These are phyloP conservation scores for Plectosphaerella plurivora DNA, from an alignment of 2,329 filamentous ascomycete genomes.

Conservation along the genomic window DNA sequence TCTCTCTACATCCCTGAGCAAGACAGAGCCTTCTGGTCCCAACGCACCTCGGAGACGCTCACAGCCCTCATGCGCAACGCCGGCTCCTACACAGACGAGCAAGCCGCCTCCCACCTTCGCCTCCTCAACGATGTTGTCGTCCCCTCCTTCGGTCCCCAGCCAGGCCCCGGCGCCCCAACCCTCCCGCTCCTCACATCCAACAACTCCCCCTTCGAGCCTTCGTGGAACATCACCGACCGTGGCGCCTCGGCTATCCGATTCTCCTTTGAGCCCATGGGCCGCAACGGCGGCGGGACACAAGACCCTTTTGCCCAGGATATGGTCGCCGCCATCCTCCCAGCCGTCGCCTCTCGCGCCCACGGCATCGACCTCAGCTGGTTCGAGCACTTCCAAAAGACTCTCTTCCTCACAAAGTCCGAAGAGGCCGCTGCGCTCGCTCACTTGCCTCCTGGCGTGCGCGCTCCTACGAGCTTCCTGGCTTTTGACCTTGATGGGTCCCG, in stretches of 20 bases:
- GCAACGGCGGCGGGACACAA: constrained; percentile 5
- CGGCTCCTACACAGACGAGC: constrained; percentile 10
- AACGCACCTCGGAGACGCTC: constrained; percentile 9
- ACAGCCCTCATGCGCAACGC: constrained; percentile 9
- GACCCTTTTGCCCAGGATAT: constrained; percentile 12
- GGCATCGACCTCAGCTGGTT: constrained; percentile 14
- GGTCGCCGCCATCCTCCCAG: constrained; percentile 8
- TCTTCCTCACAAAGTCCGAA: constrained; percentile 15
- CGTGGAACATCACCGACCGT: constrained; percentile 11
- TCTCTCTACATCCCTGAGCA: constrained; percentile 7
- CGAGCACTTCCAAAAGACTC: constrained; percentile 13
- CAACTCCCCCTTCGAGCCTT: constrained; percentile 11
- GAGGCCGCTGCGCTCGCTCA: constrained; percentile 5
- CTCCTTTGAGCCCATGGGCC: constrained; percentile 12
- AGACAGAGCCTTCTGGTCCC: constrained; percentile 10
- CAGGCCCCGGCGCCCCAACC: constrained; percentile 5
- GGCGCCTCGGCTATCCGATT: constrained; percentile 11
- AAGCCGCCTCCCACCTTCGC: constrained; percentile 6
- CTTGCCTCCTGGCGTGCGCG: constrained; percentile 12
- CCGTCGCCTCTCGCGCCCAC: constrained; percentile 5
- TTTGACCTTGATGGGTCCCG: constrained; percentile 17
- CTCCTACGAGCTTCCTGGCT: constrained; percentile 17
- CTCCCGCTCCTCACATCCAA: constrained; percentile 9
- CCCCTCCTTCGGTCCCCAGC: constrained; percentile 9
- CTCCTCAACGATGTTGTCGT: constrained; percentile 10